Percentiles rank a stretch among this genome's conserved stretches.
Conservation (phyloP, 768 basidiomycete species). For the Roridomyces roridus region DNA sequence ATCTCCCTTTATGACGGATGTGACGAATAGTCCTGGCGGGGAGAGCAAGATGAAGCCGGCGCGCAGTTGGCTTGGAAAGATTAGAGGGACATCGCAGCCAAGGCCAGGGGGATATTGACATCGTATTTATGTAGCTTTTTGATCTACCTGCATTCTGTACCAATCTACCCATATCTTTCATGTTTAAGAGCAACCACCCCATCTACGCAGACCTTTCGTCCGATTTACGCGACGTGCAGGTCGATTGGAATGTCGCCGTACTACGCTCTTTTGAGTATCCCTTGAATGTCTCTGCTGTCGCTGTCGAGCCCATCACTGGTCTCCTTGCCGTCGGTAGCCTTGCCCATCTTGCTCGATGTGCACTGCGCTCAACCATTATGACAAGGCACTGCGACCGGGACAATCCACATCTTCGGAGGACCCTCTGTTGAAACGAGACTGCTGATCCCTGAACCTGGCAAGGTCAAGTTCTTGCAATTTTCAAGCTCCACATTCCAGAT, state of each 20-base stretch:
- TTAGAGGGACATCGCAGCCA: conserved; percentile 54
- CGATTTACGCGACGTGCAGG: conserved; percentile 58
- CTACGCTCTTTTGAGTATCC: conserved; percentile 58
- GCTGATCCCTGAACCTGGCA: conserved; percentile 48
- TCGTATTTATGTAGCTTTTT: neutral
- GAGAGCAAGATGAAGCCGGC: conserved; percentile 52
- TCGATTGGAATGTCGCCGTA: conserved; percentile 62
- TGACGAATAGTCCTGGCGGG: conserved; percentile 69
- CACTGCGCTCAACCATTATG: conserved; percentile 12
- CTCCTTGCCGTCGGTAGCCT: conserved; percentile 65
- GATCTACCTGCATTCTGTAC: conserved; percentile 12
- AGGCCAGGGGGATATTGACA: conserved; percentile 24
- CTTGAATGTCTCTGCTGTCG: conserved; percentile 56
- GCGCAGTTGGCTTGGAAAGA: conserved; percentile 76
- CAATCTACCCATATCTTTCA: conserved; percentile 21
- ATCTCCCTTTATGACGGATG: conserved; percentile 55
- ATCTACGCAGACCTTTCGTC: conserved; percentile 59
- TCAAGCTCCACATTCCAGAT: conserved; percentile 59
- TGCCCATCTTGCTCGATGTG: neutral
- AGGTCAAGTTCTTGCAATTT: conserved; percentile 69
- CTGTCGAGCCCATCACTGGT: conserved; percentile 64
- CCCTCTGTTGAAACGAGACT: conserved; percentile 65
- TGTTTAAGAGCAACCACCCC: conserved; percentile 48
- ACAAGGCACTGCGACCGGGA: conserved; percentile 68
- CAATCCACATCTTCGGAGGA: conserved; percentile 70